Evolutionary conservation across 192 early-diverging fungal species (phyloP).

Genomic region (Coemansia nantahalensis): DNA sequence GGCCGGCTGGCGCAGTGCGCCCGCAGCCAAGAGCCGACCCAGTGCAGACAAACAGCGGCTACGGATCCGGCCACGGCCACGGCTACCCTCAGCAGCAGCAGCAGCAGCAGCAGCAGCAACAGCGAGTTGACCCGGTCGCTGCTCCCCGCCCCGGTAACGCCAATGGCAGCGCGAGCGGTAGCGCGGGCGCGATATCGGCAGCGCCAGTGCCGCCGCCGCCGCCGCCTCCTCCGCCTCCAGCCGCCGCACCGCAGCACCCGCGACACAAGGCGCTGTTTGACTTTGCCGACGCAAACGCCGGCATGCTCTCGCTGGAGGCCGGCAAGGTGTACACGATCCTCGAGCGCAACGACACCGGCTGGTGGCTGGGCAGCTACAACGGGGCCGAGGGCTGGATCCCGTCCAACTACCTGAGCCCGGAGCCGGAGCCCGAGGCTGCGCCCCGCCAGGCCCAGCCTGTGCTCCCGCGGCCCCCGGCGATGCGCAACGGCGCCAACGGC

Average conservation of each 20-base stretch:
- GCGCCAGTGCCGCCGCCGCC: conserved; percentile 1
- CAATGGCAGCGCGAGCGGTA: not conserved
- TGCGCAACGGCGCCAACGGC: conserved; percentile 16
- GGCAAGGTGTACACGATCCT: conserved; percentile 68
- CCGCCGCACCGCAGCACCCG: conserved; percentile 52
- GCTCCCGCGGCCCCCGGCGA: conserved; percentile 21
- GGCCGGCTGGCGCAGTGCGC: no score
- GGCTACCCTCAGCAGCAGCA: conserved; percentile 6
- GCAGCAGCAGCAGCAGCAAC: conserved; percentile 4
- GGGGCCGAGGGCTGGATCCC: conserved; percentile 74
- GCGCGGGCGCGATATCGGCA: not conserved
- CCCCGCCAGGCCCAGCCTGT: conserved; percentile 16
- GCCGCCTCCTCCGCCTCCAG: conserved; percentile 59
- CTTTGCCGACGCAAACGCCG: conserved; percentile 60
- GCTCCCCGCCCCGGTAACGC: not conserved
- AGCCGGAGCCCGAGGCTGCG: conserved; percentile 61
- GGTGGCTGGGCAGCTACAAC: conserved; percentile 55
- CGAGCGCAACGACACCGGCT: conserved; percentile 62
- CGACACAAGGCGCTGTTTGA: conserved; percentile 67
- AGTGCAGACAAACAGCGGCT: no score
- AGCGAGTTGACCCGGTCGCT: not conserved
- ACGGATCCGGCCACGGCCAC: not conserved
- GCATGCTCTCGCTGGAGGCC: conserved; percentile 64
- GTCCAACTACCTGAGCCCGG: conserved; percentile 72
- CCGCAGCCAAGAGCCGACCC: no score